phyloP scores from a whole-genome alignment of 23 red algal genomes.

The Gracilaria domingensis region DNA sequence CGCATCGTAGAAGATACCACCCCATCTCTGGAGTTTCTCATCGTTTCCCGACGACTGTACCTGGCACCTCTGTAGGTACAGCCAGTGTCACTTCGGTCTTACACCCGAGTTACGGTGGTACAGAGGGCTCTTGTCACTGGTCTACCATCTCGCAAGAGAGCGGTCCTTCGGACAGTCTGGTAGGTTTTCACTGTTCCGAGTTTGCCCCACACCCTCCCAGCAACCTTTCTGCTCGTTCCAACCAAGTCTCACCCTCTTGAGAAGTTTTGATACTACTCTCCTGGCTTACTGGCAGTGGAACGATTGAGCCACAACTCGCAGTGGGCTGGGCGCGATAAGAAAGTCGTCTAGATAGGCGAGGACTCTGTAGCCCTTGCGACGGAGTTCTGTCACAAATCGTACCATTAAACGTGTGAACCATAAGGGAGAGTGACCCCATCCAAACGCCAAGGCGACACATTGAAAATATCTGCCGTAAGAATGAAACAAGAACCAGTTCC shows the following conservation, averaged over 20 bases:
- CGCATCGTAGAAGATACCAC: no score
- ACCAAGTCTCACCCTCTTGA: not conserved
- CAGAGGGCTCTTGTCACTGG: no score
- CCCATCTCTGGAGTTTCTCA: no score
- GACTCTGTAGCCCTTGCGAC: not conserved
- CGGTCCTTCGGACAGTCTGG: no score
- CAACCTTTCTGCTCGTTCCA: not conserved
- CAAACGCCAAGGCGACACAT: constrained; percentile 23
- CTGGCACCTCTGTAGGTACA: no score
- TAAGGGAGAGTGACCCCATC: constrained; percentile 10
- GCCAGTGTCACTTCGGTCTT: no score
- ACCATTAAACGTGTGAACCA: constrained; percentile 29
- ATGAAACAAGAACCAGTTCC: constrained; percentile 37
- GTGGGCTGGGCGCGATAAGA: not conserved
- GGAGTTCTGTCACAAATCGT: not conserved
- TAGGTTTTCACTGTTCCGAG: no score
- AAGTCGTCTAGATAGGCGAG: constrained; percentile 34
- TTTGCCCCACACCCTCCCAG: not conserved
- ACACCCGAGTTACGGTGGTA: no score
- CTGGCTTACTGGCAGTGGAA: not conserved
- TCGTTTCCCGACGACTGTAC: no score
- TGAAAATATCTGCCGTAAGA: constrained; percentile 18
- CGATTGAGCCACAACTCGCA: not conserved
- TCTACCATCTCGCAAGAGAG: no score
- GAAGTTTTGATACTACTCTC: not conserved